phyloP scores from a whole-genome alignment of 306 rosid species.

The Cucumis melo region DNA sequence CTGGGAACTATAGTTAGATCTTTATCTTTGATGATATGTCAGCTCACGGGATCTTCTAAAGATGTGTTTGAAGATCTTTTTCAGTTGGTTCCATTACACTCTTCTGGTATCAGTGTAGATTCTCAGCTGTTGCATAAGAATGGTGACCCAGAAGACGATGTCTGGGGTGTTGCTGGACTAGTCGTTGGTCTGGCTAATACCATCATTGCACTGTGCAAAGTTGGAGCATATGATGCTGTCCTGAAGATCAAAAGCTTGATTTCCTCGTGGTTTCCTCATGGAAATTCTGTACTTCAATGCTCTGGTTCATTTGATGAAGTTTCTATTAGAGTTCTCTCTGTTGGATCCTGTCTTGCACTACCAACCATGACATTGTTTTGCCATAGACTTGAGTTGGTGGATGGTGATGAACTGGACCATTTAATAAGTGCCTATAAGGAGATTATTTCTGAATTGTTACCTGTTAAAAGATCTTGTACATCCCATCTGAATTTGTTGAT shows the following conservation, averaged over 20 bases:
- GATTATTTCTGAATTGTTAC: slow-evolving; percentile 54
- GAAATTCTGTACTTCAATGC: slow-evolving; percentile 22
- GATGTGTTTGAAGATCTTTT: slow-evolving; percentile 50
- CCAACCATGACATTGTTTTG: slow-evolving; percentile 63
- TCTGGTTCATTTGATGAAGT: slow-evolving; percentile 19
- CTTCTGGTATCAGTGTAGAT: slow-evolving; percentile 15
- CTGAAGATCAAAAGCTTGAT: slow-evolving; percentile 57
- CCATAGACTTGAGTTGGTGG: slow-evolving; percentile 70
- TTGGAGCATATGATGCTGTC: slow-evolving; percentile 54
- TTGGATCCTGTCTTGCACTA: slow-evolving; percentile 87
- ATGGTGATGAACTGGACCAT: slow-evolving; percentile 41
- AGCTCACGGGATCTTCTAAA: slow-evolving; percentile 39
- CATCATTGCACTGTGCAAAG: slow-evolving; percentile 55
- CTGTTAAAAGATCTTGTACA: slow-evolving; percentile 39
- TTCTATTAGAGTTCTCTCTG: slow-evolving; percentile 38
- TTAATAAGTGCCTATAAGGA: slow-evolving; percentile 46
- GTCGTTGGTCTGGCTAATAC: slow-evolving; percentile 75
- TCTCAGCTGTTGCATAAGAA: slow-evolving; percentile 27
- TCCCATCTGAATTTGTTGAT: slow-evolving; percentile 57
- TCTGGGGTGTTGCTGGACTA: slow-evolving; percentile 96
- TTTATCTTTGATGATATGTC: slow-evolving; percentile 33
- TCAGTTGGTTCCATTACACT: slow-evolving; percentile 32
- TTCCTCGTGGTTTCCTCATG: slow-evolving; percentile 67
- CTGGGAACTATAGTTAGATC: slow-evolving; percentile 51
- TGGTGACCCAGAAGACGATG: slow-evolving; percentile 62